Percentiles rank a stretch among this genome's conserved stretches.
These are phyloP conservation scores for Diaporthe sp. DNA, from an alignment of 2,329 filamentous ascomycete species.

Conservation along the genomic window DNA sequence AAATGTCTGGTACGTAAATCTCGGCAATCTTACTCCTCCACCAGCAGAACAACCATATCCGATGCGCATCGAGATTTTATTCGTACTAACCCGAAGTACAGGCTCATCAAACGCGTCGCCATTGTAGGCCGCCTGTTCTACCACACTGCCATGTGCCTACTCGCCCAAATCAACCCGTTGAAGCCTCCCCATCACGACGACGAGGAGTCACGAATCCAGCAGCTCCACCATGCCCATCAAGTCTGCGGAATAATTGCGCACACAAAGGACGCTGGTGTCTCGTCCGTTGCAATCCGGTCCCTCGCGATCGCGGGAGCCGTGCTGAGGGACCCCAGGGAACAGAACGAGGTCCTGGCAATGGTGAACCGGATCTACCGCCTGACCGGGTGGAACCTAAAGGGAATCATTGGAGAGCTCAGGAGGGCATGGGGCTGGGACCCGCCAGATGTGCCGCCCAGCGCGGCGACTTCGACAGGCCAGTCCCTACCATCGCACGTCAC, in stretches of 20 bases:
- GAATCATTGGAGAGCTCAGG: slow-evolving; percentile 80
- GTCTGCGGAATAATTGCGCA: slow-evolving; percentile 93
- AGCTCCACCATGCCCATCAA: slow-evolving; percentile 82
- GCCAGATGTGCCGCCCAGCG: slow-evolving; percentile 1
- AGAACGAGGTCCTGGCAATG: slow-evolving; percentile 84
- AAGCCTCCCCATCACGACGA: slow-evolving; percentile 65
- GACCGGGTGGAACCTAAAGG: slow-evolving; percentile 83
- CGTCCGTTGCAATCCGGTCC: slow-evolving; percentile 83
- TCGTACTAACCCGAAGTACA: slow-evolving; percentile 50
- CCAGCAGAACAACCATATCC: not conserved
- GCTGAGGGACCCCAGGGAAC: slow-evolving; percentile 77
- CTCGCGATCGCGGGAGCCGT: slow-evolving; percentile 83
- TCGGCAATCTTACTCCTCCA: not conserved
- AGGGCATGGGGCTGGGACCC: slow-evolving; percentile 82
- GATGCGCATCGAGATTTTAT: not conserved
- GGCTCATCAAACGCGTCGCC: slow-evolving; percentile 86
- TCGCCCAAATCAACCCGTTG: slow-evolving; percentile 84
- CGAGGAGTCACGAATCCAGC: slow-evolving; percentile 78
- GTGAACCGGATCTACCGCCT: slow-evolving; percentile 81
- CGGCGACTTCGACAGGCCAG: not conserved
- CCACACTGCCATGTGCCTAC: slow-evolving; percentile 85
- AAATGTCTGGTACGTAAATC: slow-evolving; percentile 79
- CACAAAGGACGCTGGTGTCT: slow-evolving; percentile 83
- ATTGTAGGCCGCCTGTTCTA: slow-evolving; percentile 90
- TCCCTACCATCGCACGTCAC: slow-evolving; percentile 8